Evolutionary conservation across 1,284 basidiomycete genomes (phyloP), one percentile per base, ranked within the genome.

Genomic region (Naganishia cerealis): DNA sequence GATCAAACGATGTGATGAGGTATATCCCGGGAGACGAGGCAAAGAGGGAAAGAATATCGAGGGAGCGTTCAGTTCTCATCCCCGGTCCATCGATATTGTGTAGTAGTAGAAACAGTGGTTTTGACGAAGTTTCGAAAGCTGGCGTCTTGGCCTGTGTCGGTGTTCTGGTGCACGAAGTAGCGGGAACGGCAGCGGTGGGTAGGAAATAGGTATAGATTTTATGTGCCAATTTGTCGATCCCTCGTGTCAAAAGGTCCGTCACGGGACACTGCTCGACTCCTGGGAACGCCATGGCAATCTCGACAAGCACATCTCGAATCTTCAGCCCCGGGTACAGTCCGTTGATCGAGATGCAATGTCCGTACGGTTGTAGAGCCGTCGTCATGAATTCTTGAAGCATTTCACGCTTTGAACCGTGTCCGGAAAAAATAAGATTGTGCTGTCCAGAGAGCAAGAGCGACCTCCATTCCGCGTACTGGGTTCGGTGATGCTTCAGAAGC

Each of bases 401-500:
- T 15, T 76, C 79, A 61, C 90, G 84, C 77, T 96, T 97, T 26
- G 90, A 93, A 1, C 94, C 94, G 73, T 87, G 86, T 0, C 94
- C 94, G 74, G 92, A 91, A 75, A 91, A 87, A 12, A 94, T 78
- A 63, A 96, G 80, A 76, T 91, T 92, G 83, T 93, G 95, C 0
- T 90, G 92, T 74, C 59, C 36, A 12, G 88, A 85, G 0, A 84
- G 81, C 26, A 96, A 84, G 77, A 95, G 91, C 67, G 83, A 81
- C 39, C 85, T 79, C 79, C 88, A 90, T 59, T 87, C 85, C 21
- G 83, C 81, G 75, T 88, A 90, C n/a, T 85, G 79, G 77, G 24
- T 78, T 70, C 57, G 73, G 75, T 68, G 46, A 59, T 46, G 82
- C 72, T 56, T 67, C 57, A n/a, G 72, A 74, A 43, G 82, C 66